Evolutionary conservation across 768 basidiomycete genomes (phyloP).

Genomic region (Flagelloscypha sp.): DNA sequence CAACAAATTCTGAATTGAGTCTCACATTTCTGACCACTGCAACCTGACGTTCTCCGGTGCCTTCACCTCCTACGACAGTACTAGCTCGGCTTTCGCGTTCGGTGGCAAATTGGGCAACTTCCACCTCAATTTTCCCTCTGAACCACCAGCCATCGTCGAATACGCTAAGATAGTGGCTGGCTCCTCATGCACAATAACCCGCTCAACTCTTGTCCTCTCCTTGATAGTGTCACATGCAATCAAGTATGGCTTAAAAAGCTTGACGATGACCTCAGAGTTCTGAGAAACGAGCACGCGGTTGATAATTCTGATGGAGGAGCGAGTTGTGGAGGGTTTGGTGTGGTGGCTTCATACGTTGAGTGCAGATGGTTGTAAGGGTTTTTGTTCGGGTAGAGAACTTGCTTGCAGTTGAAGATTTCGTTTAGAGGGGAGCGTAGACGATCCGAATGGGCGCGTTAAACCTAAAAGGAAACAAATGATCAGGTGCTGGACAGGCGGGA

Average conservation of each 20-base stretch:
- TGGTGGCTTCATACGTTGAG: slow-evolving; percentile 32
- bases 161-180: too few species aligned
- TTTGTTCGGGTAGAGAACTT: slow-evolving; percentile 29
- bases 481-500: too few species aligned
- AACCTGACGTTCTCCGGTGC: slow-evolving; percentile 19
- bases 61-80: slow-evolving; percentile 29
- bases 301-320: slow-evolving; percentile 26
- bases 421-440: slow-evolving; percentile 30
- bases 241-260: slow-evolving; percentile 15
- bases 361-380: slow-evolving; percentile 21
- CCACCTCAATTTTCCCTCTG: slow-evolving; percentile 27
- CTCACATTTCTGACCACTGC: too few species aligned
- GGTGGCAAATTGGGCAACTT: slow-evolving; percentile 21
- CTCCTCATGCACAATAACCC: too few species aligned
- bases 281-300: slow-evolving; percentile 33
- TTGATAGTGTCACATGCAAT: too few species aligned
- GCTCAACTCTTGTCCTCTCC: too few species aligned
- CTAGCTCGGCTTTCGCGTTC: slow-evolving; percentile 23
- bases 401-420: slow-evolving; percentile 25
- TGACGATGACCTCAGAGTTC: slow-evolving; percentile 14
- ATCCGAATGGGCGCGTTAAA: slow-evolving; percentile 33
- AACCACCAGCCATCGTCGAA: slow-evolving; percentile 31
- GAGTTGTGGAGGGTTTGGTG: slow-evolving; percentile 23
- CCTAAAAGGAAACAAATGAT: too few species aligned
- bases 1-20: too few species aligned